Conservation (phyloP, 2,329 filamentous ascomycete genomes). For the Raffaelea ambrosiae region DNA sequence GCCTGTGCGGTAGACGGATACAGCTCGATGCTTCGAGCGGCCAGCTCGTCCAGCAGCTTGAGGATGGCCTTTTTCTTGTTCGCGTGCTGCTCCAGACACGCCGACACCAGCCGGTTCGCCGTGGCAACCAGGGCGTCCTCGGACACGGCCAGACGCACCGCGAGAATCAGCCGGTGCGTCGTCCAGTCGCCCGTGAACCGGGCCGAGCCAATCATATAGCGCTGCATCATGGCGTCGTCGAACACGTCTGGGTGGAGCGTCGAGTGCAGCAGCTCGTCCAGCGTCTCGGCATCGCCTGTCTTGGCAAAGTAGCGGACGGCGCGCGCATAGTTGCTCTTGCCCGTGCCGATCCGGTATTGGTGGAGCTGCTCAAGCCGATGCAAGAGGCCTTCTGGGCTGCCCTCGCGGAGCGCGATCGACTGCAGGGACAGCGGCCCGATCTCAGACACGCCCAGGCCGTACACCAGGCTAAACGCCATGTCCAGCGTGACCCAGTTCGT, state of each 20-base stretch:
- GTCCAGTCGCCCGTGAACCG: slow-evolving; percentile 29
- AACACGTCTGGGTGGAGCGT: slow-evolving; percentile 50
- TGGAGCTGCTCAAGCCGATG: slow-evolving; percentile 53
- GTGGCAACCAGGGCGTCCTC: slow-evolving; percentile 18
- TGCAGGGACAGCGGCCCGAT: slow-evolving; percentile 73
- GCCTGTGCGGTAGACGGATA: slow-evolving; percentile 15
- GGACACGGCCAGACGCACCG: slow-evolving; percentile 28
- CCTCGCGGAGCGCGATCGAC: slow-evolving; percentile 62
- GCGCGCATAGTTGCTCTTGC: slow-evolving; percentile 54
- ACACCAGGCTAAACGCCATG: slow-evolving; percentile 60
- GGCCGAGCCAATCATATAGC: slow-evolving; percentile 25
- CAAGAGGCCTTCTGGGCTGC: slow-evolving; percentile 44
- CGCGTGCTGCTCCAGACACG: slow-evolving; percentile 16
- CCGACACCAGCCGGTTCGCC: slow-evolving; percentile 25
- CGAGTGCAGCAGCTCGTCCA: slow-evolving; percentile 35
- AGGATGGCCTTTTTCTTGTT: slow-evolving; percentile 17
- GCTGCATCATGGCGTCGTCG: slow-evolving; percentile 33
- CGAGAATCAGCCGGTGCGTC: slow-evolving; percentile 34
- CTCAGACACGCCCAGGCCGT: slow-evolving; percentile 59
- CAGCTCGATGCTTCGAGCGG: slow-evolving; percentile 22
- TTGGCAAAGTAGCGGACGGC: slow-evolving; percentile 57
- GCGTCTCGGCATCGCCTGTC: slow-evolving; percentile 41
- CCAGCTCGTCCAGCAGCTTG: slow-evolving; percentile 29
- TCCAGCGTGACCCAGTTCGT: slow-evolving; percentile 62
- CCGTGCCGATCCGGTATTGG: slow-evolving; percentile 53